phyloP scores from a whole-genome alignment of 192 early-diverging fungal genomes.

The Tieghemiomyces parasiticus region DNA sequence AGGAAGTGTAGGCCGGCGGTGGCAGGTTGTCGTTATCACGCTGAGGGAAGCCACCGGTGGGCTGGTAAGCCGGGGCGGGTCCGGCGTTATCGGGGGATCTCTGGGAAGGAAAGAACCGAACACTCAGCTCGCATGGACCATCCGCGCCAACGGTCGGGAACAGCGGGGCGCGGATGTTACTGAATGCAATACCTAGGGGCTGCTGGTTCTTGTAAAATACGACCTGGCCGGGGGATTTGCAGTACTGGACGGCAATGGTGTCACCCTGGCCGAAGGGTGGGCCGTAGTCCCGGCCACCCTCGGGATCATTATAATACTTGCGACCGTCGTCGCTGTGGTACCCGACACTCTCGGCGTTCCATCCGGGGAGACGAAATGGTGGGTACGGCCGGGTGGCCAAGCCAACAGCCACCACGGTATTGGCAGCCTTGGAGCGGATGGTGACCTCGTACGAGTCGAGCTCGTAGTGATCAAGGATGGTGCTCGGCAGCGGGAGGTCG shows the following conservation, averaged over 20 bases:
- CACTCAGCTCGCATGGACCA: conserved; percentile 13
- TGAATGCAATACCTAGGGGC: conserved; percentile 6
- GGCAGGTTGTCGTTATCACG: no score
- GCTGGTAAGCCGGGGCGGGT: neutral
- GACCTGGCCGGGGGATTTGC: conserved; percentile 10
- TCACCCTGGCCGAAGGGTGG: conserved; percentile 14
- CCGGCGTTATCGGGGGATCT: neutral
- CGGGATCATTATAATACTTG: conserved; percentile 19
- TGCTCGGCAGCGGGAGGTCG: neutral
- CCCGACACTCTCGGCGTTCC: conserved; percentile 22
- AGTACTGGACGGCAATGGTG: conserved; percentile 21
- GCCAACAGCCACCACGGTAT: conserved; percentile 19
- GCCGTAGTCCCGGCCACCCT: conserved; percentile 13
- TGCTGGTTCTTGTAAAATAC: conserved; percentile 15
- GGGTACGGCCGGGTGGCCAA: conserved; percentile 22
- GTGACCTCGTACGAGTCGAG: neutral
- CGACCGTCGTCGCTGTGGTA: conserved; percentile 32
- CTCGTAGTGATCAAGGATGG: neutral
- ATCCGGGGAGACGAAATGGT: conserved; percentile 28
- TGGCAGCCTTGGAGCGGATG: neutral
- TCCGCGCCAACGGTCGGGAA: conserved; percentile 16
- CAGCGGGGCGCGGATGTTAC: conserved; percentile 1
- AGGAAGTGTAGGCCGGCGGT: no score
- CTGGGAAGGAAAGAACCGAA: conserved; percentile 7
- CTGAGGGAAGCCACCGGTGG: no score